Conservation (phyloP, 768 basidiomycete genomes). For the Boletus rex-veris region DNA sequence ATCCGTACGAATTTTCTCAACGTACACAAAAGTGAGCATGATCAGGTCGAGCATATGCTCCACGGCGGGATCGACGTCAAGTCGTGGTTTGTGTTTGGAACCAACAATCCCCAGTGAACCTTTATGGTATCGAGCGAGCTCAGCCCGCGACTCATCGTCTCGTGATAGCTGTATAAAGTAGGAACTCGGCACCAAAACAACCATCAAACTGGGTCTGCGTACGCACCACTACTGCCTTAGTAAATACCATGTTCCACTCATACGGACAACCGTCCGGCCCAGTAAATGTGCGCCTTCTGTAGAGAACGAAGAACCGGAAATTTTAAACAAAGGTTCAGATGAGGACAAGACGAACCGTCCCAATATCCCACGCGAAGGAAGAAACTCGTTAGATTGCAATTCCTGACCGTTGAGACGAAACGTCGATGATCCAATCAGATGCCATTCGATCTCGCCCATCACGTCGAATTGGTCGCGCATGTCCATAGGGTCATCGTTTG, state of each 20-base stretch:
- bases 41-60: conserved; percentile 27
- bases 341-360: conserved; percentile 18
- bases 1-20: conserved; percentile 29
- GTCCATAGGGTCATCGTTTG: conserved; percentile 19
- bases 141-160: conserved; percentile 9
- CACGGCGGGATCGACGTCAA: conserved; percentile 18
- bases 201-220: too few relatives aligned
- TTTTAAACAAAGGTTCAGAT: too few relatives aligned
- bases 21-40: conserved; percentile 30
- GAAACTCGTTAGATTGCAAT: conserved; percentile 23
- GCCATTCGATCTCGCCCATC: conserved; percentile 37
- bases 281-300: conserved; percentile 30
- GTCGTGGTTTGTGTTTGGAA: conserved; percentile 11
- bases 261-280: conserved; percentile 34
- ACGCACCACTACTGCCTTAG: conserved; percentile 14
- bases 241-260: conserved; percentile 29
- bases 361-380: conserved; percentile 19
- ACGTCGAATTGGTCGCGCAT: conserved; percentile 29
- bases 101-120: conserved; percentile 20
- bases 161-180: conserved; percentile 15
- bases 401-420: conserved; percentile 29
- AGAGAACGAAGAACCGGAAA: neutral
- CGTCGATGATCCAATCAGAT: conserved; percentile 25
- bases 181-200: neutral
- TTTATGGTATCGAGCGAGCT: conserved; percentile 21